Evolutionary conservation across 1,284 basidiomycete species (phyloP).

Genomic region (Papiliotrema fonsecae): DNA sequence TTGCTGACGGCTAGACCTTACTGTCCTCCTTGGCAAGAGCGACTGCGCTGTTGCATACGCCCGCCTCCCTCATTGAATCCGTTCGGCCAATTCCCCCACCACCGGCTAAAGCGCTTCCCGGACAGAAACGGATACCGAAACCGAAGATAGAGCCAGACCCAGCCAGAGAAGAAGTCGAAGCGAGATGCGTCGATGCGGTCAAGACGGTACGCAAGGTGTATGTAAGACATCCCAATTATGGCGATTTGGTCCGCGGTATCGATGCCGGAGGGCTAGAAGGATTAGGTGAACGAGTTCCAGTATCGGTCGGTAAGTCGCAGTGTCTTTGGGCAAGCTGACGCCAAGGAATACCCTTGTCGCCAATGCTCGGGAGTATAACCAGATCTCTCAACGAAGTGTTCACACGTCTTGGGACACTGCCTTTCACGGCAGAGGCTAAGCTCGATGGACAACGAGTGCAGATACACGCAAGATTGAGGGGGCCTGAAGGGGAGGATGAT

Average conservation of each 20-base stretch:
- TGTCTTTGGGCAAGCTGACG: neutral
- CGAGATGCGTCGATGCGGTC: conserved; percentile 57
- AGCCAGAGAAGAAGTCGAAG: conserved; percentile 52
- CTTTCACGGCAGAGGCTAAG: conserved; percentile 75
- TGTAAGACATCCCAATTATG: conserved; percentile 84
- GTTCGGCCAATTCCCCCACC: conserved; percentile 45
- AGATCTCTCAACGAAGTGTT: conserved; percentile 81
- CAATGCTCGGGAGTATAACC: conserved; percentile 55
- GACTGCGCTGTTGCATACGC: conserved; percentile 58
- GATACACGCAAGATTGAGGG: conserved; percentile 59
- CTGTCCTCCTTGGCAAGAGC: conserved; percentile 77
- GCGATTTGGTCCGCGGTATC: conserved; percentile 66
- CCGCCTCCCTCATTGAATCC: conserved; percentile 43
- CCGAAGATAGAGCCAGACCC: conserved; percentile 47
- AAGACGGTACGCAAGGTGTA: conserved; percentile 68
- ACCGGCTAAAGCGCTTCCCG: conserved; percentile 28
- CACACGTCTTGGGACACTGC: conserved; percentile 59
- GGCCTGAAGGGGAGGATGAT: conserved; percentile 41
- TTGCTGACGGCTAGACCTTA: conserved; percentile 54
- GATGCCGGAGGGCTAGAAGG: conserved; percentile 60
- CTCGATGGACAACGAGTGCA: conserved; percentile 85
- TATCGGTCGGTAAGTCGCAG: conserved; percentile 62
- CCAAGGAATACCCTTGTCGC: conserved; percentile 51
- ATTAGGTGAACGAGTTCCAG: conserved; percentile 61
- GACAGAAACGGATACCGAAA: conserved; percentile 50